Evolutionary conservation across 2,329 filamentous ascomycete genomes (phyloP), one percentile per base, ranked within the genome.

Genomic region (Aspergillus glaucus): DNA sequence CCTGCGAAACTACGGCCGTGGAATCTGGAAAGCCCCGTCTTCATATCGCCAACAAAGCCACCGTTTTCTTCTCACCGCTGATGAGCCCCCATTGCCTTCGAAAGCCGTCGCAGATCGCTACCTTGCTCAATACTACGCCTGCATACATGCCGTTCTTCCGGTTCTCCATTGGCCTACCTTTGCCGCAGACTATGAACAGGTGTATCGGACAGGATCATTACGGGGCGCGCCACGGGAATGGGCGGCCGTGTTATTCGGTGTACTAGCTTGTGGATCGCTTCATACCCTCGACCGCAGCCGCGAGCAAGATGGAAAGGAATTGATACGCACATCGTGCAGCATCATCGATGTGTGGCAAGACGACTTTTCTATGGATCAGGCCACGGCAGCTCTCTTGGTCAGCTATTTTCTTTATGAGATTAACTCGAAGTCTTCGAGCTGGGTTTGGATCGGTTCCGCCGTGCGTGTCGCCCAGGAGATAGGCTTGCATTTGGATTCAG

Each of bases 101-200:
- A 85, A 84, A 55, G 73, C 81, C 24, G 69, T 83, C 19, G 82
- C 84, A 24, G 88, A 95, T 53, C 81, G 80, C 55, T 75, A 96
- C 2, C 70, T 96, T 28, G 78, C 80, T 30, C 79, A 85, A 34
- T 98, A 95, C 67, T 86, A 87, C 58, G 76, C 79, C 36, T 86
- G 85, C 6, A 76, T 88, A 21, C 92, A 97, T 64, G 79, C 83
- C 28, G 85, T 88, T 66, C 85, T 91, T 57, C 93, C 93, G 0
- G 83, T 95, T 40, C 62, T 97, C 8, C 88, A 97, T 66, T 94
- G 91, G 87, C 87, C 88, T 2, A 86, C 80, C 0, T 94, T 97
- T 60, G 77, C 85, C 59, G 77, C 80, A 43, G 80, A 86, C 45
- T 86, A 92, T 52, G 88, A 95, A 49, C 78, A 82, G 7, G 75